A percentile compares a stretch with the other conserved stretches of the same genome.
Evolutionary conservation across 2,329 filamentous ascomycete genomes (phyloP).

Genomic region (Aspergillus fijiensis): DNA sequence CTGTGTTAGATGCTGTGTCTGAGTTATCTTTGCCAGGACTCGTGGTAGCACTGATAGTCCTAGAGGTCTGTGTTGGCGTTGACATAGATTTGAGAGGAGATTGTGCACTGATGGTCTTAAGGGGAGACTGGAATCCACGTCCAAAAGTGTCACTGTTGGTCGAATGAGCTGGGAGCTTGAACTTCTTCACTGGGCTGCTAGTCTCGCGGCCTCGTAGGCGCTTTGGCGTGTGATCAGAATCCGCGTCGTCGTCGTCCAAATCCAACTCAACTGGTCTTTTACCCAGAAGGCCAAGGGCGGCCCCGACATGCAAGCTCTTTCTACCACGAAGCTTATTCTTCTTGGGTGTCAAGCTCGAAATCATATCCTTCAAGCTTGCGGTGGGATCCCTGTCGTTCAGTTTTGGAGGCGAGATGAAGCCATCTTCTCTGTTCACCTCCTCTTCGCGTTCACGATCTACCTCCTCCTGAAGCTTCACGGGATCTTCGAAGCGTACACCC

Average conservation of each 20-base stretch:
- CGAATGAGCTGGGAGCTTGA: constrained; percentile 68
- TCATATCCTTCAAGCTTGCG: constrained; percentile 71
- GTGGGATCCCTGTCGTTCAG: constrained; percentile 63
- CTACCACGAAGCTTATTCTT: constrained; percentile 66
- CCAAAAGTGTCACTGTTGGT: constrained; percentile 67
- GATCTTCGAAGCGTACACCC: constrained; percentile 65
- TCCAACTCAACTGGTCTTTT: constrained; percentile 74
- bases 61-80: constrained; percentile 52
- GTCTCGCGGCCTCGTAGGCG: constrained; percentile 67
- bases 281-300: constrained; percentile 69
- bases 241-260: constrained; percentile 58
- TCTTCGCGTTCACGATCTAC: constrained; percentile 62
- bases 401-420: constrained; percentile 45
- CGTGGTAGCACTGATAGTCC: constrained; percentile 42
- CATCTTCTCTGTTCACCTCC: constrained; percentile 62
- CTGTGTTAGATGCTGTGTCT: constrained; percentile 36
- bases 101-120: constrained; percentile 40
- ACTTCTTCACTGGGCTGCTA: constrained; percentile 72
- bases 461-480: constrained; percentile 61
- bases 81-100: constrained; percentile 50
- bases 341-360: constrained; percentile 73
- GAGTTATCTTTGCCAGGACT: constrained; percentile 34
- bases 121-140: constrained; percentile 52
- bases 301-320: constrained; percentile 75
- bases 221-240: constrained; percentile 59